These are phyloP conservation scores for carrot (Daucus carota) DNA, from an alignment of 129 eudicot genomes.

Conservation along the genomic window DH1_v3.0 NC_030382.2:26492501-26493000, in stretches of 20 bases:
- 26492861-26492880: not conserved
- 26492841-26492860: not conserved
- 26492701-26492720: too few relatives aligned
- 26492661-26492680: too few relatives aligned
- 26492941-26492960: not conserved
- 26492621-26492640: not conserved
- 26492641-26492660: conserved; percentile 5
- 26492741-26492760: not conserved
- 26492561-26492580: not conserved
- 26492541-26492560: not conserved
- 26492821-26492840: not conserved
- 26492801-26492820: not conserved
- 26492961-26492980: not conserved
- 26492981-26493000: not conserved
- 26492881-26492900: not conserved
- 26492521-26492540: not conserved
- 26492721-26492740: too few relatives aligned
- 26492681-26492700: too few relatives aligned
- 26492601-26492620: conserved; percentile 1
- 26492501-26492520: not conserved
- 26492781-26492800: not conserved
- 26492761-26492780: not conserved
- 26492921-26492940: not conserved
- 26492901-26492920: not conserved
- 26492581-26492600: not conserved